Base-by-base conservation (phyloP, 2,329 filamentous ascomycete species). In the Ophiostoma sp. region DNA sequence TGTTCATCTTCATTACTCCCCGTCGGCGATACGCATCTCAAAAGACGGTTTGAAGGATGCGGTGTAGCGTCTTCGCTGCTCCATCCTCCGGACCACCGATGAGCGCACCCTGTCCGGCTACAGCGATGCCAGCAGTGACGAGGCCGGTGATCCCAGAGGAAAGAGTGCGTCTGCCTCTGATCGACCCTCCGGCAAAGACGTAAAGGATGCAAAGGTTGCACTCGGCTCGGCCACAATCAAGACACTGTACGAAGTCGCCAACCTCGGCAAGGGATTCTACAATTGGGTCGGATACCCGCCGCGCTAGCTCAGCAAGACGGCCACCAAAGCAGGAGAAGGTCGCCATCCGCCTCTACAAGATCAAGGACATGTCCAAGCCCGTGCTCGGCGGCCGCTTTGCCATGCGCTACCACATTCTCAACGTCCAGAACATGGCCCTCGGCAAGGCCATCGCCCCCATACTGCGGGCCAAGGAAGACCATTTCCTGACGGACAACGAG, bases 301-400 rank as follows among this genome's bases (percentile, higher is more conserved):
- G 48, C 79, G 78, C 71, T 79, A 81, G 69, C 54, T 31, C 27
- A 81, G 78, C 75, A 81, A 81, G 70, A 76, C 76, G 33, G 77
- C 75, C 3, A 75, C 76, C 66, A 76, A 76, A 75, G 7, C 77
- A 82, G 62, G 79, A 80, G 67, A 77, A 79, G 3, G 78, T 80
- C 17, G 81, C 82, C 71, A 81, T 84, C 76, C 81, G 79, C 72
- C 76, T 83, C 27, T 83, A 78, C 80, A 83, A 82, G 77, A 73
- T 81, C 77, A 82, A 81, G 73, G 81, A 84, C 73, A 71, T 71
- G 35, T 74, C 75, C 11, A 82, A 83, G 76, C 77, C 79, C 4
- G 76, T 79, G 69, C 76, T 83, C 52, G 76, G 73, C 0, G 81
- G 81, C 33, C 75, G 75, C n/a, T 79, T 76, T 44, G 76, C 78